These are phyloP conservation scores for Triadica sebifera DNA, from an alignment of 345 rosid genomes.

Conservation along the genomic window DNA sequence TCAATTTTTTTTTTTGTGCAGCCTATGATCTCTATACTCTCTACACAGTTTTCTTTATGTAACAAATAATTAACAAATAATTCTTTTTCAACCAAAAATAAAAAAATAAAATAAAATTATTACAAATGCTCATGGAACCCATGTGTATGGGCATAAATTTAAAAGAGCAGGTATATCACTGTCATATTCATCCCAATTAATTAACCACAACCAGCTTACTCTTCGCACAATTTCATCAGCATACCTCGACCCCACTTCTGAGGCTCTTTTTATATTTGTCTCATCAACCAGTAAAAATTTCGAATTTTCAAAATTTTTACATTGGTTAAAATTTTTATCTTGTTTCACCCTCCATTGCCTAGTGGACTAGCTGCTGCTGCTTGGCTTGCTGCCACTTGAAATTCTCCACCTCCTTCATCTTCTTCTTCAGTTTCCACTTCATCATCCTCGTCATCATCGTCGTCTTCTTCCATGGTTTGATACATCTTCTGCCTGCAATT, in stretches of 20 bases:
- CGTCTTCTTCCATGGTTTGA: no score
- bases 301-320: not conserved
- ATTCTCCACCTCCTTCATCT: slow-evolving; percentile 15
- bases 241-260: no score
- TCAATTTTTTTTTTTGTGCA: slow-evolving; percentile 8
- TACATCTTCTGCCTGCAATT: no score
- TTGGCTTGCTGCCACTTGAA: slow-evolving; percentile 20
- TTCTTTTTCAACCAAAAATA: not conserved
- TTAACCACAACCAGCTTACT: not conserved
- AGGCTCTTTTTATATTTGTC: no score
- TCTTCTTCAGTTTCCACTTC: slow-evolving; percentile 23
- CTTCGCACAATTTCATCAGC: not conserved
- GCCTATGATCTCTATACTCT: not conserved
- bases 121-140: slow-evolving; percentile 21
- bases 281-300: not conserved
- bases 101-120: not conserved
- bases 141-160: slow-evolving; percentile 16
- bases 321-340: not conserved
- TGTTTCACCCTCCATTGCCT: not conserved
- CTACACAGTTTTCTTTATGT: slow-evolving; percentile 9
- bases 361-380: no score
- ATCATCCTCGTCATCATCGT: slow-evolving; percentile 6
- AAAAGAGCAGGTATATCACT: not conserved
- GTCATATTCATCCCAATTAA: not conserved
- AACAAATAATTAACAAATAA: slow-evolving; percentile 22